Percentiles rank a stretch among this genome's conserved stretches.
Conservation (phyloP, 176 grass and related monocot species). For the Phoenix roebelenii region DNA sequence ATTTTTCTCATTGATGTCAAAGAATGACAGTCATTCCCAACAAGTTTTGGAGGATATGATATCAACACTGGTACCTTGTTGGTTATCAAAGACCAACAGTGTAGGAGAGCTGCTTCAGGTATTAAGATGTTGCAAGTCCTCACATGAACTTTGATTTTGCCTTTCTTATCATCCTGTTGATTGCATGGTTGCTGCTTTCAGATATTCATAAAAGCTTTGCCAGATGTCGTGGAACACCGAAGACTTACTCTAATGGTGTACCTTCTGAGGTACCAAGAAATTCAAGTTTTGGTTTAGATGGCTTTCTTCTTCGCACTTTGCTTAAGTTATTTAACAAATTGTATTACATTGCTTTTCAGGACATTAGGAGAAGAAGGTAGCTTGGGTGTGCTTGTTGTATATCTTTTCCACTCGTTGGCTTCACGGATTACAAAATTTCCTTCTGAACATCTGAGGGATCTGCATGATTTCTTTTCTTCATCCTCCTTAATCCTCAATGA, state of each 20-base stretch:
- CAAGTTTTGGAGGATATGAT: conserved; percentile 71
- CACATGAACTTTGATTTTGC: neutral
- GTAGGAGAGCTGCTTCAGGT: conserved; percentile 81
- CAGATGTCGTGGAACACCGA: conserved; percentile 55
- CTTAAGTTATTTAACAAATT: conserved; percentile 10
- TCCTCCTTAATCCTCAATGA: conserved; percentile 31
- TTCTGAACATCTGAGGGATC: conserved; percentile 9
- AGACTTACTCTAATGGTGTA: conserved; percentile 59
- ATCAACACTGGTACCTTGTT: conserved; percentile 72
- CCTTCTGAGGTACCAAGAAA: conserved; percentile 57
- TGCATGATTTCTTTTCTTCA: conserved; percentile 3
- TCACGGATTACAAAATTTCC: conserved; percentile 21
- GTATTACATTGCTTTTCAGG: conserved; percentile 29
- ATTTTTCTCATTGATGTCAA: conserved; percentile 13
- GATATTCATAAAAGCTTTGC: conserved; percentile 90
- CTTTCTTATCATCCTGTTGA: conserved; percentile 1
- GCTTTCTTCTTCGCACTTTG: neutral
- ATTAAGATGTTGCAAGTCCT: conserved; percentile 16
- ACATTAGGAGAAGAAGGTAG: conserved; percentile 52
- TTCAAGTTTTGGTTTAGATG: neutral
- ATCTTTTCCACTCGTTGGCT: conserved; percentile 46
- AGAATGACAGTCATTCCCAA: conserved; percentile 77
- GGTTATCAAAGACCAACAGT: conserved; percentile 69
- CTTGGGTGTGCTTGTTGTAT: conserved; percentile 52
- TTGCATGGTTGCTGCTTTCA: conserved; percentile 18